A percentile compares a stretch with the other conserved stretches of the same genome.
Evolutionary conservation across 192 early-diverging fungal genomes (phyloP).

Genomic region (Coemansia sp.): DNA sequence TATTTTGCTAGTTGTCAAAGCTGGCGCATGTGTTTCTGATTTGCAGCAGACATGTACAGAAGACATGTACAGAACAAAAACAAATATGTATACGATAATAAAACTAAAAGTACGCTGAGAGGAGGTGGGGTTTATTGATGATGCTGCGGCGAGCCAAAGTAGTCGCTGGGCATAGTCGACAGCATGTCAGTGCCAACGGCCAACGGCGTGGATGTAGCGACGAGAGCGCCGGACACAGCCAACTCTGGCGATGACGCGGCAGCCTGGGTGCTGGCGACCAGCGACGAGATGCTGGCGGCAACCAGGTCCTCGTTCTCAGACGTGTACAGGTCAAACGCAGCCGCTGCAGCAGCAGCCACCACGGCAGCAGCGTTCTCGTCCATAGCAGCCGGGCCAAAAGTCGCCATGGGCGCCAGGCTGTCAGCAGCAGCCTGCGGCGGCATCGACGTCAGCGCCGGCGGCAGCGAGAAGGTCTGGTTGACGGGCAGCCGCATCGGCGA

Average conservation of each 20-base stretch:
- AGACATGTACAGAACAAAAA: neutral
- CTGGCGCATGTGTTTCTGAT: neutral
- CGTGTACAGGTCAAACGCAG: constrained; percentile 34
- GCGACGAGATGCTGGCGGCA: constrained; percentile 33
- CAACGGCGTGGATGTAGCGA: constrained; percentile 1
- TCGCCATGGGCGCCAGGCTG: constrained; percentile 4
- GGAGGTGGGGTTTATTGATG: neutral
- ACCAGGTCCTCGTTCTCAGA: constrained; percentile 30
- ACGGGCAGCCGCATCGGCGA: constrained; percentile 28
- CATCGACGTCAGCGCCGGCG: constrained; percentile 10
- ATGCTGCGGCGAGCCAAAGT: constrained; percentile 1
- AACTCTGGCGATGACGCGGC: constrained; percentile 3
- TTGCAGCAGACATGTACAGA: neutral
- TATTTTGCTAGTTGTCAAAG: neutral
- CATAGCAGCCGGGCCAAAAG: neutral
- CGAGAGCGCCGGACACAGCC: neutral
- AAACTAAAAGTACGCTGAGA: neutral
- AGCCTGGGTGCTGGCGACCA: constrained; percentile 19
- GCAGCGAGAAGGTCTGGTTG: constrained; percentile 27
- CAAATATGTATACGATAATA: constrained; percentile 2
- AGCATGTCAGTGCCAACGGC: neutral
- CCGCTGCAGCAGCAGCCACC: constrained; percentile 3
- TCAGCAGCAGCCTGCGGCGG: constrained; percentile 9
- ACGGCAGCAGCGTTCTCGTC: constrained; percentile 8
- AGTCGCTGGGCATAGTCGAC: constrained; percentile 1